These are phyloP conservation scores for Phoma herbarum DNA, from an alignment of 2,329 filamentous ascomycete genomes.

Conservation along the genomic window DNA sequence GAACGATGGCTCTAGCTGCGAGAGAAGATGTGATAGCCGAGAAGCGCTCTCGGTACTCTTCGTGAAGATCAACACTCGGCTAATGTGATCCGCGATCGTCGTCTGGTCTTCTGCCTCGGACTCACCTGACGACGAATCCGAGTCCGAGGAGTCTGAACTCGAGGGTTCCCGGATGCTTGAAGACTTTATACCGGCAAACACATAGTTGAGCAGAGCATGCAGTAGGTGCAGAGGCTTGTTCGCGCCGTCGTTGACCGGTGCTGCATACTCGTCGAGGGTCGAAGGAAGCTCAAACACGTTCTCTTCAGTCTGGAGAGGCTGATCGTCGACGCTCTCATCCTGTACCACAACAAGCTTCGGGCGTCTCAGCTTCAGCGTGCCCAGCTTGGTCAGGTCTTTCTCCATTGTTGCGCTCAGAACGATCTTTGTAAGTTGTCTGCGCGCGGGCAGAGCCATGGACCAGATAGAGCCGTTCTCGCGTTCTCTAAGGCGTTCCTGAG, in stretches of 20 bases:
- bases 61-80: slow-evolving; percentile 79
- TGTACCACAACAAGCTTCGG: slow-evolving; percentile 82
- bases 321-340: slow-evolving; percentile 50
- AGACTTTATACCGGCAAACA: slow-evolving; percentile 44
- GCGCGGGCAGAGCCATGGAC: slow-evolving; percentile 43
- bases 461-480: slow-evolving; percentile 46
- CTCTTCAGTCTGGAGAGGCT: slow-evolving; percentile 37
- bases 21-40: slow-evolving; percentile 83
- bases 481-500: slow-evolving; percentile 63
- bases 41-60: slow-evolving; percentile 88
- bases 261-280: slow-evolving; percentile 57
- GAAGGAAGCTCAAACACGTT: slow-evolving; percentile 65
- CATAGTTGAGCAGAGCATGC: slow-evolving; percentile 70
- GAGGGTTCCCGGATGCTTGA: slow-evolving; percentile 32
- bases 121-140: slow-evolving; percentile 30
- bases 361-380: slow-evolving; percentile 73
- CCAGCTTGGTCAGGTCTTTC: slow-evolving; percentile 80
- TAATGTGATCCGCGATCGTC: slow-evolving; percentile 33
- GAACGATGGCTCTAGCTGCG: slow-evolving; percentile 69
- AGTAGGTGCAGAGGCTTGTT: slow-evolving; percentile 82
- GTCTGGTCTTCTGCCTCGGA: slow-evolving; percentile 12
- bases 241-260: slow-evolving; percentile 61
- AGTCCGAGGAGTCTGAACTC: slow-evolving; percentile 20
- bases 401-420: slow-evolving; percentile 94
- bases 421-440: slow-evolving; percentile 73